Base-by-base conservation (phyloP, 345 rosid species). In the Eucalyptus curtisii region DNA sequence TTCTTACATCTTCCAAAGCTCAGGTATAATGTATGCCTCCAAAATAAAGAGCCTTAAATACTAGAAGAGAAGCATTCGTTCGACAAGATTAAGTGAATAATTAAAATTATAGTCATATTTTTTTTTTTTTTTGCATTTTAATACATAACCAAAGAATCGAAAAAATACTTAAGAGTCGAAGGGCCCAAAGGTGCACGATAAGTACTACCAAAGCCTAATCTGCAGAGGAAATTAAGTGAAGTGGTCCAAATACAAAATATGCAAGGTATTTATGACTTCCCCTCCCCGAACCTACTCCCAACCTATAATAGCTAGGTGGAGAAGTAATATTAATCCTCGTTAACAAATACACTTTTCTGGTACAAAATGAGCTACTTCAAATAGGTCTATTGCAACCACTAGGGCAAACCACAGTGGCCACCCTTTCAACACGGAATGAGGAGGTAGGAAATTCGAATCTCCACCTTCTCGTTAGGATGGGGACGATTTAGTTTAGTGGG, bases 331-430 rank as follows among this genome's bases (percentile, higher is more conserved):
- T 11, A 64, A 55, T 13, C 87, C 48, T 76, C 44, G 3, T 48
- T 90, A 82, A 86, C 55, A 68, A 88, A 90, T 86, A 33, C 57
- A 87, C 44, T 85, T 90, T 37, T 88, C 10, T 27, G 13, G 25
- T 50, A 86, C 64, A 80, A 88, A 86, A 86, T 79, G 90, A 89
- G 88, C 52, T 88, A 87, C 82, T 87, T 89, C 57, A 25, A 89
- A 87, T 86, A 87, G 57, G 88, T 89, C 33, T 24, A 27, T 86
- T 48, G 68, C 59, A n/a, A n/a, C n/a, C n/a, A n/a, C n/a, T n/a
- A n/a, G n/a, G n/a, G n/a, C n/a, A n/a, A n/a, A n/a, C n/a, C n/a
- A n/a, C n/a, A n/a, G n/a, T n/a, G n/a, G n/a, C n/a, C n/a, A n/a
- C n/a, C n/a, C n/a, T n/a, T n/a, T n/a, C n/a, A n/a, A n/a, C n/a